A percentile compares a stretch with the other conserved stretches of the same genome.
phyloP scores from a whole-genome alignment of 768 basidiomycete genomes.

The Obba rivulosa region DNA sequence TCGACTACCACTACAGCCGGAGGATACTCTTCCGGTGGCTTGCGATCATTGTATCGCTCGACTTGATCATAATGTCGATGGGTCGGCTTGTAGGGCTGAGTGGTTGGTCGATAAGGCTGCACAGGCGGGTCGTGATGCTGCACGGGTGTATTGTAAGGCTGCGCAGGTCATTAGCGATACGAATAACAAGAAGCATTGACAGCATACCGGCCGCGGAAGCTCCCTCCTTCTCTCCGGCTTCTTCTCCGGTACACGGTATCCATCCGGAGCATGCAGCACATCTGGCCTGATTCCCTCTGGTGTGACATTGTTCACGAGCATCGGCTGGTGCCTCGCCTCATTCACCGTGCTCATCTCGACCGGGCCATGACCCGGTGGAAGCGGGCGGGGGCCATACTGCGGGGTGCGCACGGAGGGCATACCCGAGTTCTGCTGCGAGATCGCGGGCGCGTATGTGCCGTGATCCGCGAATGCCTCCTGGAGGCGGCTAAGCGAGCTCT shows the following conservation, averaged over 20 bases:
- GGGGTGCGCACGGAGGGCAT: slow-evolving; percentile 16
- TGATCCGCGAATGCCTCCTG: slow-evolving; percentile 23
- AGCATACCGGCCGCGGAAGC: too few species aligned
- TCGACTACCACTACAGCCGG: slow-evolving; percentile 25
- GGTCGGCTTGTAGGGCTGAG: too few species aligned
- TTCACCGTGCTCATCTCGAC: slow-evolving; percentile 9
- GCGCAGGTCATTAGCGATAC: too few species aligned
- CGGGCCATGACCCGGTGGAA: slow-evolving; percentile 1
- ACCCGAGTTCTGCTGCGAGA: slow-evolving; percentile 7
- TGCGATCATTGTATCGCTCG: background rate
- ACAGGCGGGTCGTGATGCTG: too few species aligned
- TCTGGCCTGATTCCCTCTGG: slow-evolving; percentile 17
- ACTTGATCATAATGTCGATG: too few species aligned
- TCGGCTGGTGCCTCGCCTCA: slow-evolving; percentile 14
- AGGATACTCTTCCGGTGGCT: slow-evolving; percentile 15
- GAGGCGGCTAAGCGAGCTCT: slow-evolving; percentile 21
- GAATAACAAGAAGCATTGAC: too few species aligned
- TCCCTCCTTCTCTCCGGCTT: too few species aligned
- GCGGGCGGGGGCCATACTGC: slow-evolving; percentile 12
- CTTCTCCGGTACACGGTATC: too few species aligned
- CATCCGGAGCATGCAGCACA: slow-evolving; percentile 8
- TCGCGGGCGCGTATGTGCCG: slow-evolving; percentile 12
- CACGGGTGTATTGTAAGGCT: too few species aligned
- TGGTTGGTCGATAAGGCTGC: too few species aligned
- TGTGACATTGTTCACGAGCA: slow-evolving; percentile 10